Conservation (phyloP, 2,329 filamentous ascomycete genomes). For the Penicillium paneum region DNA sequence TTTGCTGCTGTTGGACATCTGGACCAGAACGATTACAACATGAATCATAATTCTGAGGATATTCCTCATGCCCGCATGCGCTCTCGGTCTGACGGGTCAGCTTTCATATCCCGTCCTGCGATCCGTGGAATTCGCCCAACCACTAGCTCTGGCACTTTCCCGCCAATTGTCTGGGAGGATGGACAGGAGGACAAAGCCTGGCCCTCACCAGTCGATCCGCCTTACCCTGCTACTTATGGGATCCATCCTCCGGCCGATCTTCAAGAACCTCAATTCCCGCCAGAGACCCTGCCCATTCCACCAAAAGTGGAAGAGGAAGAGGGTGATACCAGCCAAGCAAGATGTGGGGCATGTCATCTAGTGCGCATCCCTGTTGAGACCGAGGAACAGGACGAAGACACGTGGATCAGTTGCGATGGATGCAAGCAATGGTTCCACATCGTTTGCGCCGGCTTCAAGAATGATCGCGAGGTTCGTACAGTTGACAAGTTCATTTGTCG, state of each 20-base stretch:
- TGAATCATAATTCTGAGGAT: constrained; percentile 15
- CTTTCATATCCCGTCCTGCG: constrained; percentile 36
- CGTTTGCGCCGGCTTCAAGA: constrained; percentile 64
- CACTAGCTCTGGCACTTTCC: constrained; percentile 38
- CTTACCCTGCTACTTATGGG: constrained; percentile 11
- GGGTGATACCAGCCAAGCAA: constrained; percentile 40
- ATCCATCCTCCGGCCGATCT: constrained; percentile 7
- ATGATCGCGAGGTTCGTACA: constrained; percentile 60
- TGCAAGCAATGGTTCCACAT: constrained; percentile 69
- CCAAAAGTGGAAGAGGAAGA: constrained; percentile 31
- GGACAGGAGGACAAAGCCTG: constrained; percentile 24
- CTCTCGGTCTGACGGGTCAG: constrained; percentile 44
- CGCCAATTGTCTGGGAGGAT: constrained; percentile 34
- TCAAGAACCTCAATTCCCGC: constrained; percentile 3
- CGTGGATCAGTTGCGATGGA: constrained; percentile 66
- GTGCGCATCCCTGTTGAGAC: constrained; percentile 51
- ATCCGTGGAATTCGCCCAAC: constrained; percentile 38
- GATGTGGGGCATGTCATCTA: constrained; percentile 58
- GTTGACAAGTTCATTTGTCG: constrained; percentile 67
- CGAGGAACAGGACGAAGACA: constrained; percentile 53
- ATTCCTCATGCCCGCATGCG: constrained; percentile 37
- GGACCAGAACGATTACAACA: constrained; percentile 18
- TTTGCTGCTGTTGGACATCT: constrained; percentile 16
- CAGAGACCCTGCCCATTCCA: constrained; percentile 15
- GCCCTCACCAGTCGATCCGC: constrained; percentile 8